These are phyloP conservation scores for Irpex rosettiformis DNA, from an alignment of 1,284 basidiomycete species.

Conservation along the genomic window DNA sequence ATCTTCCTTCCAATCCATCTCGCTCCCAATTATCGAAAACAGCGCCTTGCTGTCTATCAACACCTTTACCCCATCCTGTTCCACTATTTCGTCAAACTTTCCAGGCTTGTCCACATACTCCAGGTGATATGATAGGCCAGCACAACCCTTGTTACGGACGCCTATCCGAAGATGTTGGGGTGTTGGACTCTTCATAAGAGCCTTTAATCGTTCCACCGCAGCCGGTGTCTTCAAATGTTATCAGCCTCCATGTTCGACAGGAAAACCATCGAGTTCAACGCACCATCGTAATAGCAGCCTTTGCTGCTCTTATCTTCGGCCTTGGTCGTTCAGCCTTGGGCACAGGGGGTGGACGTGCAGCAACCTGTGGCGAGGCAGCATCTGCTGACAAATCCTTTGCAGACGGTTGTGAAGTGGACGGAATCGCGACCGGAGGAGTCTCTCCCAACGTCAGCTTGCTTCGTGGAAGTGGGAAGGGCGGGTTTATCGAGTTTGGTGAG, in stretches of 20 bases:
- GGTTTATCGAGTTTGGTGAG: conserved; percentile 27
- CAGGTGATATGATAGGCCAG: conserved; percentile 95
- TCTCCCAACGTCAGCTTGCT: conserved; percentile 37
- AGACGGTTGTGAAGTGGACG: conserved; percentile 35
- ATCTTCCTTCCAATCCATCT: conserved; percentile 99
- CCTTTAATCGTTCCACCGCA: conserved; percentile 73
- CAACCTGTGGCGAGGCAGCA: conserved; percentile 65
- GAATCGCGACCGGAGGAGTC: conserved; percentile 49
- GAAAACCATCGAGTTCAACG: conserved; percentile 29
- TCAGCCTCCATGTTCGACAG: conserved; percentile 6
- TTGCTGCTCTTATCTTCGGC: conserved; percentile 69
- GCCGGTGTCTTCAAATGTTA: conserved; percentile 62
- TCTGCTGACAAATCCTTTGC: conserved; percentile 44
- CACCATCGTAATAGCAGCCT: conserved; percentile 83
- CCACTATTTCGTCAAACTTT: conserved; percentile 96
- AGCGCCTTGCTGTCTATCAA: conserved; percentile 97
- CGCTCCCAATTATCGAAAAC: conserved; percentile 97
- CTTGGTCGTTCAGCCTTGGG: conserved; percentile 63
- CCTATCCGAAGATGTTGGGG: conserved; percentile 94
- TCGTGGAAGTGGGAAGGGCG: conserved; percentile 19
- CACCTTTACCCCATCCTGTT: conserved; percentile 92
- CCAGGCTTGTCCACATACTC: conserved; percentile 93
- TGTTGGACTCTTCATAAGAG: conserved; percentile 73
- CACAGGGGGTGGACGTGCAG: conserved; percentile 63
- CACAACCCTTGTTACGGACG: conserved; percentile 98